Evolutionary conservation across 2,329 filamentous ascomycete species (phyloP), one percentile per base, ranked within the genome.

Genomic region (Xylaria sp.): DNA sequence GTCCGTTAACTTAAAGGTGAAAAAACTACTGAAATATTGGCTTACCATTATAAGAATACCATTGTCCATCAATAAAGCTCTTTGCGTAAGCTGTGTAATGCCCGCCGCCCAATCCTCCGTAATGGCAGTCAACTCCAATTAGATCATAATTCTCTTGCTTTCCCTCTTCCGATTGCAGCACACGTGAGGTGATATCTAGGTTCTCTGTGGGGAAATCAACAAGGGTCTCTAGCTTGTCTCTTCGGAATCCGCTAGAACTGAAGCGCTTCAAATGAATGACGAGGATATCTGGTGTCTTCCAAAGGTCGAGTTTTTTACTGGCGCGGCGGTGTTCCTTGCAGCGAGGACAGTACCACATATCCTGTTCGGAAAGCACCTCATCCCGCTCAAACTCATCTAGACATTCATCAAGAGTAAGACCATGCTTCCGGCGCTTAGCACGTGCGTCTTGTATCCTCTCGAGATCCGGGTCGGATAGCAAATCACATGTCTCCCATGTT

Each of bases 41-140:
- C 90, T 80, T 84, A 96, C 94, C 95, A 78, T 99, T 98, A 79
- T 96, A 98, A 73, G 96, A 92, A 78, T 97, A 97, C 96, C 96
- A 99, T 78, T 92, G 85, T 64, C 87, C 87, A 75, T 97, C 93
- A 67, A 92, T 85, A 79, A 97, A 97, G 78, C 97, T 98, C 82
- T 93, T 94, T 44, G 94, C 94, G 78, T 90, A 94, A 31, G 96
- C 96, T 22, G 94, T 98, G 81, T 99, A 99, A 79, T 99, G 96
- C 0, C 96, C 96, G 47, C 96, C 96, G 66, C 94, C 94, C 42
- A 99, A 87, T 33, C 94, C 93, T 67, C 96, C 96, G 77, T 92
- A 97, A 79, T 99, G 96, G 77, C 97, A 95, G 79, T 99, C 96
- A 1, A 99, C 94, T 15, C 91, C 96, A 76, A 99, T 96, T 36